phyloP scores from a whole-genome alignment of 139 green algal species.

The Tetradesmus lagerheimii region DNA sequence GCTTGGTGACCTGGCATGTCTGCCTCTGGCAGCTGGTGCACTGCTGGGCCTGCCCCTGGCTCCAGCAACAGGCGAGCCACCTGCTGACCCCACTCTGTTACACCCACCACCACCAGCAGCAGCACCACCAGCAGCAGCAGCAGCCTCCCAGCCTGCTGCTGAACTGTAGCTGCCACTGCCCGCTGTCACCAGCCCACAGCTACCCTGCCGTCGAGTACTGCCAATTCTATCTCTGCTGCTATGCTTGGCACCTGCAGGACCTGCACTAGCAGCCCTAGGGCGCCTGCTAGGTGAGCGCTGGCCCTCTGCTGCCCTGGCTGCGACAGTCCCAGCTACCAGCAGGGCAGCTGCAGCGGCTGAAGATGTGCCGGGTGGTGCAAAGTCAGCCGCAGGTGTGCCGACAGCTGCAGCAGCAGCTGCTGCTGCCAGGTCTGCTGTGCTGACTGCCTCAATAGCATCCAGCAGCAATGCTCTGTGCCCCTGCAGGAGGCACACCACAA shows the following conservation, averaged over 20 bases:
- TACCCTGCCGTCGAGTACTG: background rate
- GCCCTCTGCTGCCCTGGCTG: background rate
- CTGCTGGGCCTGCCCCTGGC: background rate
- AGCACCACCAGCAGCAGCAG: background rate
- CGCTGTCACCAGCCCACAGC: background rate
- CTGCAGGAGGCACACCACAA: slow-evolving; percentile 2
- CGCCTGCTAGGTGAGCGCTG: background rate
- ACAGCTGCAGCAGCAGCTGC: slow-evolving; percentile 8
- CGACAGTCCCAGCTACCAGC: background rate
- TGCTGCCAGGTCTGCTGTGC: background rate
- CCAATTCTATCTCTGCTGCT: slow-evolving; percentile 1
- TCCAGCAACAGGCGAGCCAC: background rate
- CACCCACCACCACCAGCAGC: background rate
- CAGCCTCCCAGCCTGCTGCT: background rate
- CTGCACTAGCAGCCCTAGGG: background rate
- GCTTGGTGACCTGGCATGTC: background rate
- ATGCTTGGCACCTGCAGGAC: background rate
- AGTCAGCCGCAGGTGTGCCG: background rate
- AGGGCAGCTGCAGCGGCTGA: background rate
- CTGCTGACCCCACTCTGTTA: background rate
- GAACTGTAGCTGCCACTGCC: background rate
- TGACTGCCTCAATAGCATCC: background rate
- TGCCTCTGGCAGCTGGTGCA: background rate
- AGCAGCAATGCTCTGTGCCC: slow-evolving; percentile 25
- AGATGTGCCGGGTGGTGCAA: background rate